Evolutionary conservation across 306 rosid genomes (phyloP).

Genomic region (Trifolium repens): DNA sequence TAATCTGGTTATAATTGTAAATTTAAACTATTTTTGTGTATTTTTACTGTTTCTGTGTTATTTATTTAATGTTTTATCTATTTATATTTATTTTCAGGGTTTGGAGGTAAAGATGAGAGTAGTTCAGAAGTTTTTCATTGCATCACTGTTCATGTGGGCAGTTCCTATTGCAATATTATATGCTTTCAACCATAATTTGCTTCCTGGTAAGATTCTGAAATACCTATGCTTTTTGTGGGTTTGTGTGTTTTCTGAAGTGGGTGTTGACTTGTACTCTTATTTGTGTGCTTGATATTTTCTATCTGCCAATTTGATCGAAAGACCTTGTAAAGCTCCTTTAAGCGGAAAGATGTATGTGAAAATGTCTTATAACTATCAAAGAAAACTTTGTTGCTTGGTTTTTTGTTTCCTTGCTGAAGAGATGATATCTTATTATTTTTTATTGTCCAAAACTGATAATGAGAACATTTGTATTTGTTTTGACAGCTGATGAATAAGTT

Average conservation of each 20-base stretch:
- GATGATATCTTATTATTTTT: background rate
- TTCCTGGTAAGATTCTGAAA: slow-evolving; percentile 67
- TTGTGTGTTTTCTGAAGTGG: slow-evolving; percentile 7
- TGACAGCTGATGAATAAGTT: background rate
- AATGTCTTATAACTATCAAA: background rate
- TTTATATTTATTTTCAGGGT: slow-evolving; percentile 30
- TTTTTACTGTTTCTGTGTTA: background rate
- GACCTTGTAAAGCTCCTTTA: background rate
- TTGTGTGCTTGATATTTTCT: slow-evolving; percentile 19
- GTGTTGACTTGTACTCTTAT: slow-evolving; percentile 17
- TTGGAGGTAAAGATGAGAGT: slow-evolving; percentile 62
- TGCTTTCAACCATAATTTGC: slow-evolving; percentile 70
- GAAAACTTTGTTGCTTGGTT: background rate
- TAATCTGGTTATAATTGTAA: slow-evolving; percentile 11
- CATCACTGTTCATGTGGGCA: slow-evolving; percentile 64
- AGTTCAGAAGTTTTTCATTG: slow-evolving; percentile 66
- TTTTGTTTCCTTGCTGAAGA: slow-evolving; percentile 9
- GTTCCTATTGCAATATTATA: slow-evolving; percentile 72
- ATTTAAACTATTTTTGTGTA: background rate
- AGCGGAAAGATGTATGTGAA: background rate
- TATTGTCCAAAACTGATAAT: background rate
- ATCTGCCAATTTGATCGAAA: slow-evolving; percentile 6
- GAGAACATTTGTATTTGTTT: background rate
- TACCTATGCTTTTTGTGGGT: slow-evolving; percentile 5
- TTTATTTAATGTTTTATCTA: background rate